Evolutionary conservation across 768 basidiomycete genomes (phyloP), one percentile per base, ranked within the genome.

Genomic region (Phylloporus sp.): DNA sequence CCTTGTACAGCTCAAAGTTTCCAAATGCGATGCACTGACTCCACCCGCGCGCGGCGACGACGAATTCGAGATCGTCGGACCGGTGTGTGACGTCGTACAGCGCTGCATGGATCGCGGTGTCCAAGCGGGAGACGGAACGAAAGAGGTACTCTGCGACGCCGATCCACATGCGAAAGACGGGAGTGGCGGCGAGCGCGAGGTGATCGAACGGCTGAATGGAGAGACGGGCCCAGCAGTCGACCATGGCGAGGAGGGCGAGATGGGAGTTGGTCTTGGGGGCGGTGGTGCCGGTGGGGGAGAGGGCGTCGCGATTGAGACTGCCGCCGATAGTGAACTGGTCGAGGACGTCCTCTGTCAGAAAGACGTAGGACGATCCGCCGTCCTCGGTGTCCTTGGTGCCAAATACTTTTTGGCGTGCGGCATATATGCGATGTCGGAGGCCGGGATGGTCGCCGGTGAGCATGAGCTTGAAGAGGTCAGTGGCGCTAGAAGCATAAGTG

Each of bases 81-180:
- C 94, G 74, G 60, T 94, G 87, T 60, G 86, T 80, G 4, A 78
- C 78, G 56, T 95, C 88, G 48, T 79, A 67, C 27, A 93, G 61
- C 0, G 85, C 88, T 0, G 90, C 85, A 34, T 81, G 69, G 36
- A 97, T 75, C 0, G 94, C 86, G 2, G 74, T 68, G 44, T 82
- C 74, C 15, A 96, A 70, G 4, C 86, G 72, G 0, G 69, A 57
- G 1, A 74, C 71, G 0, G 81, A 83, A 35, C 87, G 76, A 71
- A 97, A 99, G 10, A 99, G 78, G 66, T 94, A 89, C 65, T 98
- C 96, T 10, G 95, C 90, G 11, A 97, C 92, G 24, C 95, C 95
- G 41, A 99, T 85, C 84, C 95, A 97, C 52, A 99, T 76, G 42
- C 93, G 80, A 71, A 32, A 99, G 28, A 98, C 79, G 0, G 96